Percentiles rank a stretch among this genome's conserved stretches.
These are phyloP conservation scores for Apiospora sp. DNA, from an alignment of 2,329 filamentous ascomycete species.

Conservation along the genomic window DNA sequence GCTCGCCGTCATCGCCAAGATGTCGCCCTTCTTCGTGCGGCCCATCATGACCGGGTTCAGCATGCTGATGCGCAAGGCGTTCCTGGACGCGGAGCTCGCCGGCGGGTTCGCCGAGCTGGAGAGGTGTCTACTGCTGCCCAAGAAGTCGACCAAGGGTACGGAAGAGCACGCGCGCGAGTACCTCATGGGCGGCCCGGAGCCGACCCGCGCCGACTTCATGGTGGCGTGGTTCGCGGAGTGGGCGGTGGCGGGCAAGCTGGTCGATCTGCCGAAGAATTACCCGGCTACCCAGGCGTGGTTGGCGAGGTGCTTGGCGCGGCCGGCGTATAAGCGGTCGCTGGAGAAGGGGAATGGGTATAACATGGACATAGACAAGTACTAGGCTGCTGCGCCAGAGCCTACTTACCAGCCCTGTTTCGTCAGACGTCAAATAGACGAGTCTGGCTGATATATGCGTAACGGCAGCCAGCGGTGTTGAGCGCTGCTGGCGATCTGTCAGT, in stretches of 20 bases:
- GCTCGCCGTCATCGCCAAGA: slow-evolving; percentile 23
- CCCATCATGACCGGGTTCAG: slow-evolving; percentile 24
- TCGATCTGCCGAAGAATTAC: slow-evolving; percentile 29
- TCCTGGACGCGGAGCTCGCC: slow-evolving; percentile 31
- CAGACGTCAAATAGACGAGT: background rate
- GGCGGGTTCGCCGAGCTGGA: slow-evolving; percentile 29
- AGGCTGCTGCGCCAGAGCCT: background rate
- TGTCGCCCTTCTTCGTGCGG: slow-evolving; percentile 31
- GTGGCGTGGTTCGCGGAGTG: slow-evolving; percentile 32
- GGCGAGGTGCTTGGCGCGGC: slow-evolving; percentile 28
- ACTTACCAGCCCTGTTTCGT: background rate
- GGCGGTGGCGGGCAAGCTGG: slow-evolving; percentile 28
- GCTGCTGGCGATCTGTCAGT: background rate
- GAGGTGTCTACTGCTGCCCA: background rate
- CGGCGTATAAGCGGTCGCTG: slow-evolving; percentile 34
- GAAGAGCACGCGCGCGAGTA: slow-evolving; percentile 28
- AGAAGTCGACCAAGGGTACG: background rate
- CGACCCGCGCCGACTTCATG: slow-evolving; percentile 32
- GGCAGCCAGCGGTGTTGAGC: background rate
- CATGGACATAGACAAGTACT: background rate
- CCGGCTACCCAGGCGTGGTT: slow-evolving; percentile 28
- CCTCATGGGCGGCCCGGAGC: slow-evolving; percentile 31
- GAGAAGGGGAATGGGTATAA: slow-evolving; percentile 36
- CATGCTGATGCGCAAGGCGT: slow-evolving; percentile 27
- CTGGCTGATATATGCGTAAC: background rate